Percentiles rank a stretch among this genome's conserved stretches.
These are phyloP conservation scores for Urostyla sp. DNA, from an alignment of 73 alveolate species.

Conservation along the genomic window DNA sequence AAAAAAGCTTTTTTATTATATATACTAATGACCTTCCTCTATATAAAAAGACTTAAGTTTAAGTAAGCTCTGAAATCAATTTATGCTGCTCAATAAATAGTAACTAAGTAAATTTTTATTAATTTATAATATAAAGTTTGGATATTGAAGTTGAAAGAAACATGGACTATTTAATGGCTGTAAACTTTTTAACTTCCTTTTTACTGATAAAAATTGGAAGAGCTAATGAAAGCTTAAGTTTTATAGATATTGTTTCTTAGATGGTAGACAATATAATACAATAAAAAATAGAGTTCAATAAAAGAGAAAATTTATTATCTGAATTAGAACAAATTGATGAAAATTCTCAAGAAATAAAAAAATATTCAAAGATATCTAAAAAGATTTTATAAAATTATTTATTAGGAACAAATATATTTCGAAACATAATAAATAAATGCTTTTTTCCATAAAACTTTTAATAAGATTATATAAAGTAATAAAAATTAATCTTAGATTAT, in stretches of 20 bases:
- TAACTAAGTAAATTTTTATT: slow-evolving; percentile 2
- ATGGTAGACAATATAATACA: background rate
- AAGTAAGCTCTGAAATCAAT: slow-evolving; percentile 25
- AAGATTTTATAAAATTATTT: slow-evolving; percentile 7
- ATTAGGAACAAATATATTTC: background rate
- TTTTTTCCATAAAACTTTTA: background rate
- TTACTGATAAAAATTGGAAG: background rate
- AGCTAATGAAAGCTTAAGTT: slow-evolving; percentile 1
- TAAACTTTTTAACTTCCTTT: background rate
- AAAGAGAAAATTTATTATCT: background rate
- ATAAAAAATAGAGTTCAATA: background rate
- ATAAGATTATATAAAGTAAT: too few relatives aligned
- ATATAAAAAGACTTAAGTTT: background rate
- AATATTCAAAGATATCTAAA: background rate
- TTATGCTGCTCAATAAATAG: slow-evolving; percentile 1
- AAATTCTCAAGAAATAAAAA: background rate
- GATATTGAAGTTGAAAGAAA: slow-evolving; percentile 14
- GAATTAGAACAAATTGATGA: slow-evolving; percentile 2
- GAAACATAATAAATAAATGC: too few relatives aligned
- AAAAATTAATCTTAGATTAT: background rate
- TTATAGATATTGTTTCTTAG: background rate
- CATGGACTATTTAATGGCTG: background rate
- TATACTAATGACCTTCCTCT: background rate
- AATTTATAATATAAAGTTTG: background rate
- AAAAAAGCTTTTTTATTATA: background rate